Base-by-base conservation (phyloP, 371 early-diverging fungal genomes). In the Batrachochytrium dendrobatidis region DNA sequence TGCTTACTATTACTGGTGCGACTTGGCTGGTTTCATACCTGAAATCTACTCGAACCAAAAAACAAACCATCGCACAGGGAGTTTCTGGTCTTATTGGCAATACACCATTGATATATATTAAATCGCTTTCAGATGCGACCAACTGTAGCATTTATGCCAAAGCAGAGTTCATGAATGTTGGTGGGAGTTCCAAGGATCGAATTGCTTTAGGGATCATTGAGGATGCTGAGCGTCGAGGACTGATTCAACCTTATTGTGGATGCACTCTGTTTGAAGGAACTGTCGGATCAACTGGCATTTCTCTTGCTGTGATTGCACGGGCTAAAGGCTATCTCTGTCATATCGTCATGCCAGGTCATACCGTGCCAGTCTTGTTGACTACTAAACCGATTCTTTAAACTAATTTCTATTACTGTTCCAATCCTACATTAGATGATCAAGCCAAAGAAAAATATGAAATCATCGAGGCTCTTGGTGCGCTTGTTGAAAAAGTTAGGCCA, bases 211-310 rank as follows among this genome's bases (percentile, higher is more conserved):
- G 82, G 57, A 85, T 95, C 64, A 82, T 98, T 44, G 72, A 82
- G 44, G 76, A 82, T 3, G 95, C 92, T 1, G 96, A 95, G 66
- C 58, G 56, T 0, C n/a, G 31, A 3, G 69, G 69, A 3, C 64
- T 82, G 5, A 72, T 95, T 25, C 63, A 59, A 1, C 85, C 85
- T 24, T 83, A 87, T 50, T 75, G 70, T 7, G 86, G 83, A 22
- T 82, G 81, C n/a, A 86, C 87, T 0, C 74, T 97, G 18, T 92
- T 91, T 68, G 96, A 97, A 62, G 98, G 98, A 20, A 98, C 96
- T 0, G 92, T 93, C 12, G 80, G 80, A 5, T 66, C 66, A n/a
- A 80, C 80, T 12, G 76, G 75, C 25, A 74, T 76, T n/a, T 57
- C 73, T 8, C 50, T 74, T 6, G 72, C 72, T 87, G 91, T 61